These are phyloP conservation scores for Xanthoparmelia taractica DNA, from an alignment of 495 filamentous ascomycete species.

Conservation along the genomic window DNA sequence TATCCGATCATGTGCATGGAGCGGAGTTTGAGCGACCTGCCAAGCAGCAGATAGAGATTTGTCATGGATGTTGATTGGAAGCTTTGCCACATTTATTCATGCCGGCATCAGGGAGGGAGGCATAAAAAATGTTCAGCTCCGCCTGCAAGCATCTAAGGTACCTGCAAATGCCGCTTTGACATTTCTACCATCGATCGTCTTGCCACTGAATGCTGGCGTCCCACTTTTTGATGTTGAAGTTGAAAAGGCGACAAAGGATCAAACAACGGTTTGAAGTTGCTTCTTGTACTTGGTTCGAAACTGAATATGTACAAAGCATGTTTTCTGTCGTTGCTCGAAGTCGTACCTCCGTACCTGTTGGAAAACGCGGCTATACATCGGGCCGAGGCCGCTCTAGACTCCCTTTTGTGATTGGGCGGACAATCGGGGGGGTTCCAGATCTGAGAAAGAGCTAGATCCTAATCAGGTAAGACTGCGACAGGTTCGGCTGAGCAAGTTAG, in stretches of 20 bases:
- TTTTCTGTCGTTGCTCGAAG: too few relatives aligned
- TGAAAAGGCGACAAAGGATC: neutral
- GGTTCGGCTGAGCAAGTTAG: neutral
- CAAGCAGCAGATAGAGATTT: slow-evolving; percentile 6
- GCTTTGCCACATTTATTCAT: neutral
- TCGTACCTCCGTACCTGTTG: neutral
- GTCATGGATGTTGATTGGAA: slow-evolving; percentile 2
- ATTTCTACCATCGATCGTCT: neutral
- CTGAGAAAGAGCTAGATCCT: neutral
- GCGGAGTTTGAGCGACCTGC: slow-evolving; percentile 7
- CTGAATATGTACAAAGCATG: too few relatives aligned
- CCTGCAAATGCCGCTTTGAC: neutral
- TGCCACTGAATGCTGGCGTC: neutral
- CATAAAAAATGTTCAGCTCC: slow-evolving; percentile 2
- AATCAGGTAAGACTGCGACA: neutral
- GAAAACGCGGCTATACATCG: neutral
- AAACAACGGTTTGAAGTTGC: neutral
- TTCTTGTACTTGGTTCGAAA: neutral
- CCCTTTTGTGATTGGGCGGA: neutral
- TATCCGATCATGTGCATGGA: neutral
- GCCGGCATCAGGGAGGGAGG: neutral
- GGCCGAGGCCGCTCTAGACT: neutral
- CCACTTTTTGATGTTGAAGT: neutral
- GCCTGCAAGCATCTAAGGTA: neutral
- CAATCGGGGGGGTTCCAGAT: neutral